Base-by-base conservation (phyloP, 2,329 filamentous ascomycete genomes). In the Ophiocordyceps camponoti-leonardi region DNA sequence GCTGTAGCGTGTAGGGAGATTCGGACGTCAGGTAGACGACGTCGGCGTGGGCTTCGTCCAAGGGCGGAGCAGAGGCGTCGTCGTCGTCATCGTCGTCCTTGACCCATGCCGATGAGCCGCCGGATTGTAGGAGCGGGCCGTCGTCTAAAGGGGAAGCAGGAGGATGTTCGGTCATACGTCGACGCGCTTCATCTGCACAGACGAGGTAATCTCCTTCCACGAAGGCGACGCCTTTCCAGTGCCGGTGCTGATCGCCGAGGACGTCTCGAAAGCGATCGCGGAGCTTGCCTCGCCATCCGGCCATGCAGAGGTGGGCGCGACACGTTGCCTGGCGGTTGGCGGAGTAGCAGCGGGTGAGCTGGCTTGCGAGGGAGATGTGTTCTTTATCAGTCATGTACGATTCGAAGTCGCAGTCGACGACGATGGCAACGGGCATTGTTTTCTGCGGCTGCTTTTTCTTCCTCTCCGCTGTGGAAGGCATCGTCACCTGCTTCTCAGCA, bases 371-470 rank as follows among this genome's bases (percentile, higher is more conserved):
- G 5, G 86, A 94, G 46, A 88, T 79, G 28, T 84, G 69, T 64
- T 98, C 92, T 53, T 83, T 82, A 35, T 90, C 83, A 44, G 72
- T 72, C 92, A 98, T 98, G 57, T 88, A 75, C 40, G 83, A 70
- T 60, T 98, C 88, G 59, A 93, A 98, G 52, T 84, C 79, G 64
- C 90, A 96, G 66, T 98, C 92, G 50, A 98, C 67, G 48, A 98
- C 71, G 52, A 98, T 67, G 0, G 85, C 77, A 20, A 96, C 67
- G 2, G 88, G 87, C 0, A 93, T 28, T 11, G 7, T 28, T 28
- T 10, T 28, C 26, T 28, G 26, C 72, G 46, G 78, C 74, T 43
- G 5, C 35, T 12, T 19, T 14, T 19, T 39, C 7, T 28, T 28
- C 6, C 11, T 28, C 4, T 28, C 26, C 7, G 7, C 26, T 2